These are phyloP conservation scores for Fusarium avenaceum DNA, from an alignment of 2,329 filamentous ascomycete genomes.

Conservation along the genomic window DNA sequence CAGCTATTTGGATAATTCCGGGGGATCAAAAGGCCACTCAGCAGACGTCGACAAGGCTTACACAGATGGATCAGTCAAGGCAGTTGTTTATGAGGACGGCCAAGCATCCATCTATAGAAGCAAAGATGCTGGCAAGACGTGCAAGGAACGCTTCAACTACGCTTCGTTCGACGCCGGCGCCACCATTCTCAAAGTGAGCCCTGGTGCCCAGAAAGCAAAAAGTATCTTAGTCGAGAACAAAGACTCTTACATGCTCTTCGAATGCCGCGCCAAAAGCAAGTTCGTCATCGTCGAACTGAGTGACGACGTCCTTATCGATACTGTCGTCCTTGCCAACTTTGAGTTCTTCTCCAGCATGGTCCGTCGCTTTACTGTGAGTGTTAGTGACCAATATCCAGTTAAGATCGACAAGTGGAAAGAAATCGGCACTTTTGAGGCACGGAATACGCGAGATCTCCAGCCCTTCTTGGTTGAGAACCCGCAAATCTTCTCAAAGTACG, in stretches of 20 bases:
- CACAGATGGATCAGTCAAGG: slow-evolving; percentile 53
- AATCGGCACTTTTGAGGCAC: slow-evolving; percentile 88
- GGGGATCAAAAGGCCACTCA: slow-evolving; percentile 25
- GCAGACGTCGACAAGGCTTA: slow-evolving; percentile 20
- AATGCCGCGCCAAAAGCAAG: slow-evolving; percentile 88
- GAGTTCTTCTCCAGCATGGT: slow-evolving; percentile 99
- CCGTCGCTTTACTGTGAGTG: slow-evolving; percentile 88
- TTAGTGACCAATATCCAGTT: slow-evolving; percentile 93
- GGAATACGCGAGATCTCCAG: slow-evolving; percentile 93
- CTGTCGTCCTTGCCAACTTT: slow-evolving; percentile 96
- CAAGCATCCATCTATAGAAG: slow-evolving; percentile 73
- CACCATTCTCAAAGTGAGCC: slow-evolving; percentile 90
- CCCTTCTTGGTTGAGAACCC: slow-evolving; percentile 95
- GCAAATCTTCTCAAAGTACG: slow-evolving; percentile 93
- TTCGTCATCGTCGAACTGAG: slow-evolving; percentile 95
- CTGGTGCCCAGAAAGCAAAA: slow-evolving; percentile 87
- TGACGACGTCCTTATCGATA: slow-evolving; percentile 88
- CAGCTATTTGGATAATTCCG: slow-evolving; percentile 46
- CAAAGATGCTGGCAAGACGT: slow-evolving; percentile 96
- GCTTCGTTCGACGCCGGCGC: slow-evolving; percentile 97
- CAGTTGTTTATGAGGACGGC: slow-evolving; percentile 62
- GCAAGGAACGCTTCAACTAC: slow-evolving; percentile 97
- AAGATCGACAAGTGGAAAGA: slow-evolving; percentile 94
- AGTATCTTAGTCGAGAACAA: slow-evolving; percentile 96
- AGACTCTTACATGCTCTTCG: slow-evolving; percentile 97